phyloP scores from a whole-genome alignment of 2,329 filamentous ascomycete species.

The Pseudocercospora crystallina region DNA sequence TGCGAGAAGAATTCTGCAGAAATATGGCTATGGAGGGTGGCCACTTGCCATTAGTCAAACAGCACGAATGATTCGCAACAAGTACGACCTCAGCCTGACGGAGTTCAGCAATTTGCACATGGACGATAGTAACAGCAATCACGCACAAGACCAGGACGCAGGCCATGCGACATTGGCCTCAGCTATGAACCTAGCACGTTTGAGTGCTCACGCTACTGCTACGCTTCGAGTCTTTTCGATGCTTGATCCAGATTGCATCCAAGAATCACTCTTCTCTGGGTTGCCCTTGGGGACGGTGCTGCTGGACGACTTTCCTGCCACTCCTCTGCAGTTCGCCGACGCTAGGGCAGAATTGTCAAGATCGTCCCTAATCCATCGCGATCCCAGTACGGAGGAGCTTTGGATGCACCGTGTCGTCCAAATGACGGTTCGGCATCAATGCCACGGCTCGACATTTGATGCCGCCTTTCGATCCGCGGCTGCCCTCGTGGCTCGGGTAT shows the following conservation, averaged over 20 bases:
- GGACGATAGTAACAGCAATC: neutral
- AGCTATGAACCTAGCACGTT: neutral
- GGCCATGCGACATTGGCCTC: neutral
- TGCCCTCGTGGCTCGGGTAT: neutral
- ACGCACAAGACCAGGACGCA: neutral
- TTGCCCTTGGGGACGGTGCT: neutral
- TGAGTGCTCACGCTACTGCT: constrained; percentile 1
- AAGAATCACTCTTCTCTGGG: constrained; percentile 1
- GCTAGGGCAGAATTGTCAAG: constrained; percentile 1
- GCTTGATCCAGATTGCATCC: constrained; percentile 11
- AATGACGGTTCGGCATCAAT: neutral
- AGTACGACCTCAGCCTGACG: neutral
- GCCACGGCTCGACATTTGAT: neutral
- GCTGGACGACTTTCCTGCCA: neutral
- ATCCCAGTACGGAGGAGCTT: constrained; percentile 1
- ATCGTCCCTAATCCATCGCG: neutral
- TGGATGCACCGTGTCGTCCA: constrained; percentile 9
- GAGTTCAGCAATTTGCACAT: constrained; percentile 3
- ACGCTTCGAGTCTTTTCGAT: constrained; percentile 1
- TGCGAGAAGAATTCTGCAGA: neutral
- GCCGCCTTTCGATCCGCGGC: neutral
- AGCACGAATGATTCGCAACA: constrained; percentile 4
- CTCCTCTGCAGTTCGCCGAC: neutral
- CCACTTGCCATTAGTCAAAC: constrained; percentile 11
- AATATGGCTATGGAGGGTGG: neutral